Conservation (phyloP, 2,329 filamentous ascomycete species). For the Waltergamsia citrina region DNA sequence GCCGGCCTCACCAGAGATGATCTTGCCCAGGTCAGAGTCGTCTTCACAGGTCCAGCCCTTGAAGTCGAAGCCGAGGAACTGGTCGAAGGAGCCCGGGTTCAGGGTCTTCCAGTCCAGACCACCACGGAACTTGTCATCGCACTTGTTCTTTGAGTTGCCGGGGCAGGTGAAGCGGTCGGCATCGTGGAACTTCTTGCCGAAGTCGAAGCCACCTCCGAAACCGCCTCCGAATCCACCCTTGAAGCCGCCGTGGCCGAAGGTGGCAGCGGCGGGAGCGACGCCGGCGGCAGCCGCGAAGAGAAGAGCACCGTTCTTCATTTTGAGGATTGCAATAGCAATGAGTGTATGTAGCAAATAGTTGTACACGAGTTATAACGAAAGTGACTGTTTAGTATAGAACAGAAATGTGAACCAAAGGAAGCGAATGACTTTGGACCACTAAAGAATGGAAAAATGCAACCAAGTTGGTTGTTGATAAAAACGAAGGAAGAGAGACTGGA, state of each 20-base stretch:
- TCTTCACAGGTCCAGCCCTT: constrained; percentile 61
- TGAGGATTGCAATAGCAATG: constrained; percentile 11
- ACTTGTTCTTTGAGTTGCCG: constrained; percentile 66
- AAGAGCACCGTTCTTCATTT: constrained; percentile 42
- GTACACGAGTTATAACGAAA: constrained; percentile 7
- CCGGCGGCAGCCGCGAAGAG: constrained; percentile 41
- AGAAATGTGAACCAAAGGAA: constrained; percentile 32
- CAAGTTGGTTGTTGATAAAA: constrained; percentile 5
- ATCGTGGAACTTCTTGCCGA: constrained; percentile 11
- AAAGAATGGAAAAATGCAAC: constrained; percentile 14
- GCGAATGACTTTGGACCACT: constrained; percentile 44
- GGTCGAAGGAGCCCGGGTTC: constrained; percentile 46
- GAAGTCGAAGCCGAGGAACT: constrained; percentile 67
- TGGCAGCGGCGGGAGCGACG: constrained; percentile 39
- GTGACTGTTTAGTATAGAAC: constrained; percentile 19
- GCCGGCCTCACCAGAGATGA: constrained; percentile 47
- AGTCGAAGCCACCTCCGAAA: constrained; percentile 5
- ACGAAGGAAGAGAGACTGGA: constrained; percentile 14
- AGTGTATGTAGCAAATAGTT: constrained; percentile 5
- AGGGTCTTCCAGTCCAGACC: constrained; percentile 70
- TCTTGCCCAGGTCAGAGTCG: constrained; percentile 47
- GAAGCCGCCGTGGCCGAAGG: constrained; percentile 7
- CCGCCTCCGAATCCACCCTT: constrained; percentile 2
- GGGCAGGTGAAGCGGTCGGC: constrained; percentile 54
- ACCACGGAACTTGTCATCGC: constrained; percentile 54